Conservation (phyloP, 768 basidiomycete genomes). For the Ramaria rubella region DNA sequence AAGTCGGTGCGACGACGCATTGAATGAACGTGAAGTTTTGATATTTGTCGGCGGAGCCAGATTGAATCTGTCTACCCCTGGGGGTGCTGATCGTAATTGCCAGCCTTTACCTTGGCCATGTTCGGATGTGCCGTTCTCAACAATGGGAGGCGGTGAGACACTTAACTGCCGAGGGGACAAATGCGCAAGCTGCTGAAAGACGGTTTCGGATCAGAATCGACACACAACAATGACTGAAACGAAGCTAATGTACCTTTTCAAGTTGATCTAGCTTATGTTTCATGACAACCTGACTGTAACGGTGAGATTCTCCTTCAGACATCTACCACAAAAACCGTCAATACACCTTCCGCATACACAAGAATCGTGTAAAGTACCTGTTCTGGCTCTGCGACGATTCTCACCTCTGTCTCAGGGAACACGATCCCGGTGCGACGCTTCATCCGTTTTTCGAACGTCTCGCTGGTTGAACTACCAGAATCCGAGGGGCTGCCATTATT, state of each 20-base stretch:
- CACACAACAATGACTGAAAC: constrained; percentile 8
- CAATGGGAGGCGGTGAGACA: too few relatives aligned
- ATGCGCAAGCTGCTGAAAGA: constrained; percentile 50
- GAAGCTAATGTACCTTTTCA: constrained; percentile 49
- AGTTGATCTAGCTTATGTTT: constrained; percentile 73
- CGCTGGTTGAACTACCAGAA: background rate
- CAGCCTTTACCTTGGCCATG: too few relatives aligned
- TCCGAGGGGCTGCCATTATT: background rate
- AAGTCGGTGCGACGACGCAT: background rate
- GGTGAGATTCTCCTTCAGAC: constrained; percentile 61
- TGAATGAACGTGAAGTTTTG: background rate
- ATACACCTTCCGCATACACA: constrained; percentile 28
- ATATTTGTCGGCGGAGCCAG: constrained; percentile 4
- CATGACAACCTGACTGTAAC: constrained; percentile 70
- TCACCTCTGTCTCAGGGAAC: constrained; percentile 3
- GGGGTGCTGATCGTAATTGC: constrained; percentile 7
- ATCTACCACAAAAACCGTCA: background rate
- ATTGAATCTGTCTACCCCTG: background rate
- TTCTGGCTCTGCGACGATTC: constrained; percentile 34
- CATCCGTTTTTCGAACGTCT: background rate
- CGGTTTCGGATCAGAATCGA: constrained; percentile 20
- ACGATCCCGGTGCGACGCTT: constrained; percentile 8
- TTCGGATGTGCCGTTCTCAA: too few relatives aligned
- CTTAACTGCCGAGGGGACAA: constrained; percentile 49
- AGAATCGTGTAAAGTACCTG: constrained; percentile 19